These are phyloP conservation scores for Dactylellina leptospora DNA, from an alignment of 2,329 filamentous ascomycete species.

Conservation along the genomic window DNA sequence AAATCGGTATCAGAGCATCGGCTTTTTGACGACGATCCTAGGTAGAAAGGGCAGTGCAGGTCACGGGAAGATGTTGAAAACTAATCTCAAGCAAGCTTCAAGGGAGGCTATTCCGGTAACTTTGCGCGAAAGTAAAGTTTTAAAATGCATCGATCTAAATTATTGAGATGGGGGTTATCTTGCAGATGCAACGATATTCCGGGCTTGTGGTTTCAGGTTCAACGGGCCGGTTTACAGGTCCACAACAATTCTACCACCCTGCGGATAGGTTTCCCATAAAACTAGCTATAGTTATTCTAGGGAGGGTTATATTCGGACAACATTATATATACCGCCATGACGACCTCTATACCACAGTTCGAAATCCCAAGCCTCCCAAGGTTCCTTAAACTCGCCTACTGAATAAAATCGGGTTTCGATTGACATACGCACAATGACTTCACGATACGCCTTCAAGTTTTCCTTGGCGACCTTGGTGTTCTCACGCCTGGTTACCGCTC, in stretches of 20 bases:
- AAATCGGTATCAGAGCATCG: neutral
- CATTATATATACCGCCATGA: slow-evolving; percentile 14
- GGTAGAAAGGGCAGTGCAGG: neutral
- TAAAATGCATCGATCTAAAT: slow-evolving; percentile 9
- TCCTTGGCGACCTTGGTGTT: slow-evolving; percentile 24
- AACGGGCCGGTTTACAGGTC: slow-evolving; percentile 18
- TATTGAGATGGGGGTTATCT: neutral
- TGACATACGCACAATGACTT: slow-evolving; percentile 24
- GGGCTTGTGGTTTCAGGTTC: slow-evolving; percentile 1
- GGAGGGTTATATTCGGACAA: neutral
- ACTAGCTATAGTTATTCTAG: neutral
- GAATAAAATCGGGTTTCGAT: too few species aligned
- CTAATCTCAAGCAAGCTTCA: neutral
- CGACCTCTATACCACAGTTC: neutral
- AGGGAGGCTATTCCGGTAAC: slow-evolving; percentile 17
- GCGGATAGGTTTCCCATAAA: neutral
- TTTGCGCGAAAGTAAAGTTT: neutral
- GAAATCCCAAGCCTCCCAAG: too few species aligned
- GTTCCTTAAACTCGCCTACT: too few species aligned
- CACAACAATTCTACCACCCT: neutral
- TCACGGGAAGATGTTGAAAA: neutral
- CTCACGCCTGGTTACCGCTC: slow-evolving; percentile 23
- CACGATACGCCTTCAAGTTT: slow-evolving; percentile 17
- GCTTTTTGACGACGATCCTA: neutral
- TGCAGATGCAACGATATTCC: neutral